Percentiles rank a stretch among this genome's conserved stretches.
phyloP scores from a whole-genome alignment of 2,329 filamentous ascomycete species.

The Fusarium odoratissimum region DNA sequence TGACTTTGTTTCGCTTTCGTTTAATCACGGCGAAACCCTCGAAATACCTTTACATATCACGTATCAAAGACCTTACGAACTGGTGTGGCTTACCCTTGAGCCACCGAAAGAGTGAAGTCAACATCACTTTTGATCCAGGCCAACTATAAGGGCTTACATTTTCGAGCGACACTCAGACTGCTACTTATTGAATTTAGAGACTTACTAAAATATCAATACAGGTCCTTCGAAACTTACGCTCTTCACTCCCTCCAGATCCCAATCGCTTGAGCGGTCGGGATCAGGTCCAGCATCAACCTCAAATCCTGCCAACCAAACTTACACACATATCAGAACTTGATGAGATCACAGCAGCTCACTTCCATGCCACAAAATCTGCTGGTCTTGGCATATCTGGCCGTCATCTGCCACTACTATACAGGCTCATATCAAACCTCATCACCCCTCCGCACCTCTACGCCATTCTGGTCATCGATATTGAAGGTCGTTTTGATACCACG shows the following conservation, averaged over 20 bases:
- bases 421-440: slow-evolving; percentile 64
- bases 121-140: neutral
- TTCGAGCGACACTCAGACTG: neutral
- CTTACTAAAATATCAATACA: slow-evolving; percentile 13
- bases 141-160: neutral
- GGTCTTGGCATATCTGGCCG: slow-evolving; percentile 64
- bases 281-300: slow-evolving; percentile 32
- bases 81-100: neutral
- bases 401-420: slow-evolving; percentile 66
- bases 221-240: slow-evolving; percentile 44
- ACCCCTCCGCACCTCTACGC: slow-evolving; percentile 59
- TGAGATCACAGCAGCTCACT: slow-evolving; percentile 58
- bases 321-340: slow-evolving; percentile 60
- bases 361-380: slow-evolving; percentile 59
- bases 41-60: neutral
- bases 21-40: neutral
- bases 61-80: neutral
- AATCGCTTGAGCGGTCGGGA: slow-evolving; percentile 12
- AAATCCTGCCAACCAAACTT: slow-evolving; percentile 42
- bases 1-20: neutral
- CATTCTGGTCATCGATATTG: slow-evolving; percentile 66
- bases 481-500: slow-evolving; percentile 65
- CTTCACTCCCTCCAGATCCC: slow-evolving; percentile 40
- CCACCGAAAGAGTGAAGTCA: neutral
- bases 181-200: neutral